Percentiles rank a stretch among this genome's conserved stretches.
phyloP scores from a whole-genome alignment of 345 rosid species.

The Trapa incisa region DNA sequence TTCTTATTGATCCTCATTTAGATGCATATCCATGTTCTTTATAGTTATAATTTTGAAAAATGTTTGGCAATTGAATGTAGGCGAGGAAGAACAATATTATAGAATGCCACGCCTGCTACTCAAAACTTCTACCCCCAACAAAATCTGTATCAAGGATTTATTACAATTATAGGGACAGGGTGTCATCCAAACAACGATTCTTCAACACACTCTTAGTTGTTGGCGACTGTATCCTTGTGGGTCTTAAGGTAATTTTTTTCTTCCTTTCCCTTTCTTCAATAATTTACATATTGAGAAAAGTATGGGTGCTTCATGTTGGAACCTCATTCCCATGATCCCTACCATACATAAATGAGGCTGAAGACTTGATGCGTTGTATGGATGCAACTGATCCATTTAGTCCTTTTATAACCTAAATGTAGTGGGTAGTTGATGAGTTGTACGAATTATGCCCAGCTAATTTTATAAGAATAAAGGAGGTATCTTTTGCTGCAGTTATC shows the following conservation, averaged over 20 bases:
- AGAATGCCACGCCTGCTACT: conserved; percentile 82
- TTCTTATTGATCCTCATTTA: background rate
- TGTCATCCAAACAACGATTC: conserved; percentile 58
- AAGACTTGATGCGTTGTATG: background rate
- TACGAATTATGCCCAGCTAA: background rate
- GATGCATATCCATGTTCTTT: background rate
- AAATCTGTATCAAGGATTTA: conserved; percentile 61
- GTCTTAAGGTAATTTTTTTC: conserved; percentile 50
- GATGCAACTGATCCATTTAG: background rate
- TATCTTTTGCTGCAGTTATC: background rate
- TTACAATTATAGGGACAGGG: conserved; percentile 52
- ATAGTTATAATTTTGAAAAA: conserved; percentile 1
- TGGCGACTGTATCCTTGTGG: conserved; percentile 90
- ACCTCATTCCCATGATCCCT: too few species aligned
- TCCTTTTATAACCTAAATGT: background rate
- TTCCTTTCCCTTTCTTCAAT: conserved; percentile 8
- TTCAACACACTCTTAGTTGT: conserved; percentile 63
- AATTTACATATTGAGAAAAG: background rate
- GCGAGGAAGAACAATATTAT: conserved; percentile 64
- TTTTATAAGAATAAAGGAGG: background rate
- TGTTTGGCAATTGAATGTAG: conserved; percentile 12
- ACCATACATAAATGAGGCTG: background rate
- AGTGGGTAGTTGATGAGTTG: background rate
- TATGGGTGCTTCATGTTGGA: background rate
- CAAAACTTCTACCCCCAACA: conserved; percentile 62